phyloP scores from a whole-genome alignment of 2,329 filamentous ascomycete genomes.

The Ploettnerulaceae sp. region DNA sequence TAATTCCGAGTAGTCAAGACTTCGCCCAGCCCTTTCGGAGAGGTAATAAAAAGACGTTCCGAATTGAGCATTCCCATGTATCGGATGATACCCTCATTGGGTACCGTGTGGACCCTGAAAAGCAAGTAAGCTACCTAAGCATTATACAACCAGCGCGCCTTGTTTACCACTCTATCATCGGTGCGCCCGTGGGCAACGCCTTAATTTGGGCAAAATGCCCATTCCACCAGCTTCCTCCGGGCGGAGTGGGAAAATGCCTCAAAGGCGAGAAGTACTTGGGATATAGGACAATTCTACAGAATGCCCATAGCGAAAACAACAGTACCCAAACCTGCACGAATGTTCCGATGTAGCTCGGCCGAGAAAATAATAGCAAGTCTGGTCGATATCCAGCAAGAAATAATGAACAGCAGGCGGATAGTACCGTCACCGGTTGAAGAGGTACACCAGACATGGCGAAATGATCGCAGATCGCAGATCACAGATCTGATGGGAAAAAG shows the following conservation, averaged over 20 bases:
- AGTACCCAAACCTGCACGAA: slow-evolving; percentile 38
- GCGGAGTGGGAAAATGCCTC: slow-evolving; percentile 49
- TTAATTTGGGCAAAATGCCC: slow-evolving; percentile 40
- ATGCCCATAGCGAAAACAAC: slow-evolving; percentile 33
- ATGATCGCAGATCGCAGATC: not conserved
- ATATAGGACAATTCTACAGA: slow-evolving; percentile 48
- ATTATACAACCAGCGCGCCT: not conserved
- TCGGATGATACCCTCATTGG: slow-evolving; percentile 64
- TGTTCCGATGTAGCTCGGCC: slow-evolving; percentile 36
- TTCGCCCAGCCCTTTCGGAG: slow-evolving; percentile 62
- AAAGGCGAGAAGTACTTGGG: slow-evolving; percentile 54
- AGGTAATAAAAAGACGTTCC: slow-evolving; percentile 58
- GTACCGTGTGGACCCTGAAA: slow-evolving; percentile 51
- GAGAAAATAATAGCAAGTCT: slow-evolving; percentile 25
- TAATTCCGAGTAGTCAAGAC: slow-evolving; percentile 65
- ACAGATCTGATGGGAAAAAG: not conserved
- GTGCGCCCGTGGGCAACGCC: slow-evolving; percentile 37
- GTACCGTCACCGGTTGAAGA: slow-evolving; percentile 23
- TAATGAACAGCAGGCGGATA: slow-evolving; percentile 25
- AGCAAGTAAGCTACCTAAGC: not conserved
- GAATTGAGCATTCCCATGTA: slow-evolving; percentile 59
- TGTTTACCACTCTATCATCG: slow-evolving; percentile 35
- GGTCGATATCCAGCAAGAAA: slow-evolving; percentile 22
- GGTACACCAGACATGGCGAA: slow-evolving; percentile 23
- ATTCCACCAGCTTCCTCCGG: slow-evolving; percentile 40